Conservation (phyloP, 2,329 filamentous ascomycete species). For the Rasamsonia emersonii region DNA sequence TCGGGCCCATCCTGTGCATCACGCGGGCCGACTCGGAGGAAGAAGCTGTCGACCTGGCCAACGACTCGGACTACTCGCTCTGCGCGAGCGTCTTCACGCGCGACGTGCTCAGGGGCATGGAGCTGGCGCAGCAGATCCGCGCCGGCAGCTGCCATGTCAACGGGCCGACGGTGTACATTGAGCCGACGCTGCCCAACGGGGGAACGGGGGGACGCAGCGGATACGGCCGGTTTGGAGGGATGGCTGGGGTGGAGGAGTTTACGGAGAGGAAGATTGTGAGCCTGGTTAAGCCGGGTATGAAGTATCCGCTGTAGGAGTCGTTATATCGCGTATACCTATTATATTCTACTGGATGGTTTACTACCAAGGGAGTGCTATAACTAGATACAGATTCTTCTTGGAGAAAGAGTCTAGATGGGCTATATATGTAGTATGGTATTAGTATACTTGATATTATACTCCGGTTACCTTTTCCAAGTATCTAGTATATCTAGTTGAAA, state of each 20-base stretch:
- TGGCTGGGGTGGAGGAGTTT: conserved; percentile 28
- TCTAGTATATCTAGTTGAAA: no score
- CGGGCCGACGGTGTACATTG: conserved; percentile 37
- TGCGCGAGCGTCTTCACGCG: conserved; percentile 9
- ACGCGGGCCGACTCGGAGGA: conserved; percentile 6
- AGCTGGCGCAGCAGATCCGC: conserved; percentile 6
- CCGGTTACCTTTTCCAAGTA: no score
- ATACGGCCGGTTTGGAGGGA: conserved; percentile 35
- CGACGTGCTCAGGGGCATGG: conserved; percentile 7
- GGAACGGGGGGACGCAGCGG: conserved; percentile 33
- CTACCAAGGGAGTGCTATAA: no score
- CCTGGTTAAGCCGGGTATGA: conserved; percentile 11
- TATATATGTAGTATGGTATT: no score
- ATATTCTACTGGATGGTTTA: no score
- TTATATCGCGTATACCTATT: no score
- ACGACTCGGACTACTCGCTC: conserved; percentile 3
- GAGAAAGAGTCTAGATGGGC: no score
- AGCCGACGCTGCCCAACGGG: conserved; percentile 35
- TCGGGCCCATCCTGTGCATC: conserved; percentile 7
- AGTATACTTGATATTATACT: no score
- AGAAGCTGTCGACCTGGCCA: conserved; percentile 6
- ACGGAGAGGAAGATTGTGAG: conserved; percentile 31
- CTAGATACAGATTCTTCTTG: no score
- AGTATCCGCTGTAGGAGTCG: conserved; percentile 7
- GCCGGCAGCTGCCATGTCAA: conserved; percentile 34